Conservation (phyloP, 495 filamentous ascomycete species). For the Hypoxylon rickii region DNA sequence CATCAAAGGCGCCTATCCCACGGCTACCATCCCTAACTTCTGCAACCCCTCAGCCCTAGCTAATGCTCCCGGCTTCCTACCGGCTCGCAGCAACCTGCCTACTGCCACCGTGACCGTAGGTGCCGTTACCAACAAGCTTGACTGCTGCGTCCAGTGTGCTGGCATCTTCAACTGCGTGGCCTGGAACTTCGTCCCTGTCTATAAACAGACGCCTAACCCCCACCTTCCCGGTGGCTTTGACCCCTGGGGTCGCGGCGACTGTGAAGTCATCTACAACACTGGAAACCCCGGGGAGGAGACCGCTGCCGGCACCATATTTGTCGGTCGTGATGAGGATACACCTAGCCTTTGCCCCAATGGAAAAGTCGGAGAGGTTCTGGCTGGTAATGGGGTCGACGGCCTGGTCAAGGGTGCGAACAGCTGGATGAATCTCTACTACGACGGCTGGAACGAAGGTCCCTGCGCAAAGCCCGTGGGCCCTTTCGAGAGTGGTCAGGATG, state of each 20-base stretch:
- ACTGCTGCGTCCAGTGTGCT: conserved; percentile 39
- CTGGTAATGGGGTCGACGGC: neutral
- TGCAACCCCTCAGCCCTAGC: conserved; percentile 33
- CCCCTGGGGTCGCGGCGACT: conserved; percentile 35
- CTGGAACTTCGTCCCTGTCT: conserved; percentile 37
- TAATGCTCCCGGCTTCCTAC: conserved; percentile 28
- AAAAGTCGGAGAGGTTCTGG: conserved; percentile 21
- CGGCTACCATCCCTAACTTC: conserved; percentile 37
- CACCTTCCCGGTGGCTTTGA: conserved; percentile 36
- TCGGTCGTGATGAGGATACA: neutral
- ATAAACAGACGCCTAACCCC: conserved; percentile 20
- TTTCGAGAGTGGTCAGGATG: conserved; percentile 21
- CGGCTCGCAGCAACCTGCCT: conserved; percentile 12
- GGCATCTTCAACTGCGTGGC: conserved; percentile 38
- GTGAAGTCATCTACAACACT: conserved; percentile 34
- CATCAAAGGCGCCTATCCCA: conserved; percentile 29
- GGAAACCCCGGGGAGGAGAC: conserved; percentile 9
- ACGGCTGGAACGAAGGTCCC: conserved; percentile 39
- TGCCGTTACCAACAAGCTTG: conserved; percentile 36
- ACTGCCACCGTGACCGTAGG: conserved; percentile 30
- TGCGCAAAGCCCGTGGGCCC: conserved; percentile 26
- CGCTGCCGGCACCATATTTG: neutral
- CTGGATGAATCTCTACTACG: conserved; percentile 34
- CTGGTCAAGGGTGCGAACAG: conserved; percentile 4
- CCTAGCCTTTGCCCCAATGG: conserved; percentile 36